Evolutionary conservation across 805 yeast genomes (phyloP).

Genomic region (Ogataea paraovalis): DNA sequence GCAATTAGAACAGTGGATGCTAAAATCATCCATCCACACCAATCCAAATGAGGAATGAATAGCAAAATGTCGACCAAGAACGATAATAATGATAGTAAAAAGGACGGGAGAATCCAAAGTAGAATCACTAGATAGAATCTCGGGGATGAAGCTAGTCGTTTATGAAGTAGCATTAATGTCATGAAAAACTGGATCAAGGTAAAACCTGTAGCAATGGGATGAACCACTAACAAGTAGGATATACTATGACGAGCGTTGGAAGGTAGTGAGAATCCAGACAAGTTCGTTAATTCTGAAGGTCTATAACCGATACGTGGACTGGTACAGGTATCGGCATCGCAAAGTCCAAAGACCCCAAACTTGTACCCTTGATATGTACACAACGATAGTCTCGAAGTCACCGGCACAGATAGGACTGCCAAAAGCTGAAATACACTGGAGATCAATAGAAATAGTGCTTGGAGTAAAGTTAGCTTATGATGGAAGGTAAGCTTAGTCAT

Average conservation of each 20-base stretch:
- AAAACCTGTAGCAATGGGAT: slow-evolving; percentile 58
- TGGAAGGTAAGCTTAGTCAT: slow-evolving; percentile 8
- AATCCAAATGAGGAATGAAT: slow-evolving; percentile 69
- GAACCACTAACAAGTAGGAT: slow-evolving; percentile 60
- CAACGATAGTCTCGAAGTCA: slow-evolving; percentile 44
- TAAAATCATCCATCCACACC: slow-evolving; percentile 83
- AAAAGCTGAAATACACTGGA: slow-evolving; percentile 57
- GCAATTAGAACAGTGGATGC: slow-evolving; percentile 66
- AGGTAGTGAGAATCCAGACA: slow-evolving; percentile 47
- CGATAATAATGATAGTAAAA: slow-evolving; percentile 64
- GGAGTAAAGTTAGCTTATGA: slow-evolving; percentile 17
- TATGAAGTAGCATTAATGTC: slow-evolving; percentile 37
- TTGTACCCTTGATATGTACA: slow-evolving; percentile 45
- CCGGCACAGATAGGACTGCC: slow-evolving; percentile 59
- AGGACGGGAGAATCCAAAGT: slow-evolving; percentile 61
- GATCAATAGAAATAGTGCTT: slow-evolving; percentile 34
- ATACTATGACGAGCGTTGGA: slow-evolving; percentile 55
- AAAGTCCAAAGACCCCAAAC: slow-evolving; percentile 73
- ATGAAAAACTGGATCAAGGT: slow-evolving; percentile 43
- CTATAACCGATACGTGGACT: slow-evolving; percentile 41
- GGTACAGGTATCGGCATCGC: slow-evolving; percentile 41
- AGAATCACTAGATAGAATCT: slow-evolving; percentile 48
- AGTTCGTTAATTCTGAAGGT: slow-evolving; percentile 28
- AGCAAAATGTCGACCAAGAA: slow-evolving; percentile 78
- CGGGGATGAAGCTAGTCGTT: slow-evolving; percentile 30